Evolutionary conservation across 2,329 filamentous ascomycete species (phyloP).

Genomic region (Exophiala bonariae): DNA sequence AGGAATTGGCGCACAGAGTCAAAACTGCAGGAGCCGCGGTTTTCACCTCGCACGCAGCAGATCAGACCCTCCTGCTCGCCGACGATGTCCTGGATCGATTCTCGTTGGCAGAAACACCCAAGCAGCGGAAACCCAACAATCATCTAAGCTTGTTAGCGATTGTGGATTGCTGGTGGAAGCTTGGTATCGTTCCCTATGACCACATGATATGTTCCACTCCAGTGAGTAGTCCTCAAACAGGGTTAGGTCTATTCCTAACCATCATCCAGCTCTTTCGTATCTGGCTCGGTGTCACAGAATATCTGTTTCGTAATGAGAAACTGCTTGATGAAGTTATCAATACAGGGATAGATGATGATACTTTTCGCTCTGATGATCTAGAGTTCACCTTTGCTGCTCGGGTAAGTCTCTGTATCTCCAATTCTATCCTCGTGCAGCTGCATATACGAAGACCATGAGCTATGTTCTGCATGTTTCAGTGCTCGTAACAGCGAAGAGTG

Average conservation of each 20-base stretch:
- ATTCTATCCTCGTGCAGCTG: too few relatives aligned
- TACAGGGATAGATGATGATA: slow-evolving; percentile 84
- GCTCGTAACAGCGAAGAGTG: too few relatives aligned
- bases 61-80: slow-evolving; percentile 67
- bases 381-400: slow-evolving; percentile 97
- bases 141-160: slow-evolving; percentile 92
- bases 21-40: slow-evolving; percentile 76
- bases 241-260: slow-evolving; percentile 12
- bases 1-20: slow-evolving; percentile 73
- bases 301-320: slow-evolving; percentile 80
- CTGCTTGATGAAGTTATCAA: slow-evolving; percentile 82
- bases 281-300: slow-evolving; percentile 96
- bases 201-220: slow-evolving; percentile 99
- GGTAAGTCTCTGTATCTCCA: slow-evolving; percentile 37
- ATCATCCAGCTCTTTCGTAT: slow-evolving; percentile 74
- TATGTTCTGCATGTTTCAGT: too few relatives aligned
- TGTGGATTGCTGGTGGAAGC: slow-evolving; percentile 96
- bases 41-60: slow-evolving; percentile 55
- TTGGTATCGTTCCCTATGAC: slow-evolving; percentile 93
- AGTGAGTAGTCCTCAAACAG: slow-evolving; percentile 42
- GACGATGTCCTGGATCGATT: slow-evolving; percentile 88
- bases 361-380: slow-evolving; percentile 90
- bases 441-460: too few relatives aligned
- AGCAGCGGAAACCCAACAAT: slow-evolving; percentile 78
- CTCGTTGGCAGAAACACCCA: slow-evolving; percentile 70